These are phyloP conservation scores for Asterella californica DNA, from an alignment of 225 moss, liverwort and hornwort species.

Conservation along the genomic window DNA sequence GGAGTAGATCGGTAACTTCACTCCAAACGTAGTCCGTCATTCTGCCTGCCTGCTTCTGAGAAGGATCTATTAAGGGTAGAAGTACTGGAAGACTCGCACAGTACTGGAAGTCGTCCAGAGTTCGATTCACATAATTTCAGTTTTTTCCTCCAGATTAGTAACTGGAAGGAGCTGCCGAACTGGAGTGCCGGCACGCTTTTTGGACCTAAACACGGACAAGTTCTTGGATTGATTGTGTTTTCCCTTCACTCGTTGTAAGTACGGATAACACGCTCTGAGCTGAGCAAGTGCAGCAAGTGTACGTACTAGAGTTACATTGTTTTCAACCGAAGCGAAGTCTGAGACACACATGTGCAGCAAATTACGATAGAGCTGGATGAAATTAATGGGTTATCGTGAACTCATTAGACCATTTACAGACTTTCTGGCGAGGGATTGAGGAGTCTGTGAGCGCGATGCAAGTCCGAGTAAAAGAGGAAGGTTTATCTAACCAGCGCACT, in stretches of 20 bases:
- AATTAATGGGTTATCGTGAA: neutral
- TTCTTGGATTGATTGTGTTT: neutral
- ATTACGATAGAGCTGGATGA: neutral
- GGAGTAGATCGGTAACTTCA: neutral
- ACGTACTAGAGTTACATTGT: neutral
- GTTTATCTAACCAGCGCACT: neutral
- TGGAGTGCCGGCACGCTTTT: neutral
- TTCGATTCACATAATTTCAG: neutral
- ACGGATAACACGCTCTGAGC: neutral
- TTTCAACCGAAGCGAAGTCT: neutral
- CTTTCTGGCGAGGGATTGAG: neutral
- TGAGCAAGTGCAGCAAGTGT: neutral
- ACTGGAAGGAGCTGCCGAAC: neutral
- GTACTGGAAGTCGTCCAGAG: neutral
- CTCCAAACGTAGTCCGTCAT: neutral
- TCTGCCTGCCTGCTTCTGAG: neutral
- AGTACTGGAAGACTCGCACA: no score
- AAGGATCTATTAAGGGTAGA: neutral
- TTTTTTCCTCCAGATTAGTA: neutral
- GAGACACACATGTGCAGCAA: neutral
- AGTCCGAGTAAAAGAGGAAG: neutral
- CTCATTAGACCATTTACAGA: neutral
- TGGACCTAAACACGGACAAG: neutral
- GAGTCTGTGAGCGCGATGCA: neutral
- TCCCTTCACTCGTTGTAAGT: neutral